Conservation (phyloP, 352 stramenopile genomes). For the Pythium phragmiticola region DNA sequence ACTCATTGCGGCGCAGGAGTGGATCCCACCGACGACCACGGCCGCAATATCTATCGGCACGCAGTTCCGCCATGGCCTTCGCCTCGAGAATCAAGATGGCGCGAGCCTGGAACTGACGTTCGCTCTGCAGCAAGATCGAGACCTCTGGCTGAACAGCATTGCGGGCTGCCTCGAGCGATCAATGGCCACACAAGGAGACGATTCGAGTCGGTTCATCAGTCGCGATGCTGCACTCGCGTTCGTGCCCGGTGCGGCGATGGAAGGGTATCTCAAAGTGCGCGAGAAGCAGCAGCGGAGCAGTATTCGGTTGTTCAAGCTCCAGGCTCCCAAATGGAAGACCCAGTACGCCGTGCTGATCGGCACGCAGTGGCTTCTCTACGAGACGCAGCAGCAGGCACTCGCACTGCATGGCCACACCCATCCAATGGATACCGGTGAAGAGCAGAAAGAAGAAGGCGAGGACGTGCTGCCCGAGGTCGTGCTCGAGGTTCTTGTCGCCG, state of each 20-base stretch:
- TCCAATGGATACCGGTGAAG: slow-evolving; percentile 5
- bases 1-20: slow-evolving; percentile 37
- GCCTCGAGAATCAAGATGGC: slow-evolving; percentile 57
- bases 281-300: slow-evolving; percentile 14
- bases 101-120: slow-evolving; percentile 62
- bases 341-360: slow-evolving; percentile 74
- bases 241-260: slow-evolving; percentile 61
- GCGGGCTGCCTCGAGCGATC: neutral
- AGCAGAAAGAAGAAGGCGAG: slow-evolving; percentile 10
- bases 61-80: slow-evolving; percentile 38
- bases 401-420: slow-evolving; percentile 26
- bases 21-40: neutral
- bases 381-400: slow-evolving; percentile 58
- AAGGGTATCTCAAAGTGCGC: slow-evolving; percentile 63
- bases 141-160: slow-evolving; percentile 27
- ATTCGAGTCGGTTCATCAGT: slow-evolving; percentile 14
- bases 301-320: neutral
- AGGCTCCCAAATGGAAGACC: slow-evolving; percentile 36
- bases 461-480: slow-evolving; percentile 42
- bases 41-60: neutral
- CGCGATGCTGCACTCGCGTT: slow-evolving; percentile 57
- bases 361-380: slow-evolving; percentile 70
- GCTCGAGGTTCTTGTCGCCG: slow-evolving; percentile 44
- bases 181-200: neutral
- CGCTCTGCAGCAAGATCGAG: slow-evolving; percentile 32